phyloP scores from a whole-genome alignment of 352 stramenopile species.

The Aphanomyces euteiches region DNA sequence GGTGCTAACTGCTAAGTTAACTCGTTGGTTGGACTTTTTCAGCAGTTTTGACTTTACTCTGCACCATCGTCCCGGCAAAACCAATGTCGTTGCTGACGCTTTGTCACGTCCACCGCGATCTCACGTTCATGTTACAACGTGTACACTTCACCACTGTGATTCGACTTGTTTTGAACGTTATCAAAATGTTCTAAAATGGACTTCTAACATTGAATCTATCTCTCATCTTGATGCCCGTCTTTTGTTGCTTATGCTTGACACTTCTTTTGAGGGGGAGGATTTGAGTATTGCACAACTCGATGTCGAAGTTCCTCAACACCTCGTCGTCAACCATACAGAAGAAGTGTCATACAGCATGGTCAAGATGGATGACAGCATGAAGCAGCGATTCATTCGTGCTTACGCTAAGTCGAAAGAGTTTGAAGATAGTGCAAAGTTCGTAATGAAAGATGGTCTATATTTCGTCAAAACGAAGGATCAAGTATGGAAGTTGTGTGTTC shows the following conservation, averaged over 20 bases:
- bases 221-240: background rate
- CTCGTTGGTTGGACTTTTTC: conserved; percentile 30
- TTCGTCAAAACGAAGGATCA: no score
- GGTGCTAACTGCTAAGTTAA: conserved; percentile 22
- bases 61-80: conserved; percentile 2
- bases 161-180: background rate
- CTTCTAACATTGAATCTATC: background rate
- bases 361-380: no score
- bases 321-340: no score
- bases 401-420: no score
- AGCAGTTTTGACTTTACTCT: conserved; percentile 27
- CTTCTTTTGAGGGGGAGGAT: background rate
- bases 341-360: no score
- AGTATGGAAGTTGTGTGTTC: no score
- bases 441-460: no score
- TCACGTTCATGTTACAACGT: background rate
- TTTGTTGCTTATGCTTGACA: background rate
- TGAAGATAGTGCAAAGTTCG: no score
- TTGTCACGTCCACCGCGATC: conserved; percentile 6
- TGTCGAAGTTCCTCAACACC: no score
- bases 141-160: background rate
- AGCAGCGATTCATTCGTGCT: no score
- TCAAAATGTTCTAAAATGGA: background rate
- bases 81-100: conserved; percentile 22
- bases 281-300: background rate